Evolutionary conservation across 345 rosid genomes (phyloP).

Genomic region (Sapria himalayana): DNA sequence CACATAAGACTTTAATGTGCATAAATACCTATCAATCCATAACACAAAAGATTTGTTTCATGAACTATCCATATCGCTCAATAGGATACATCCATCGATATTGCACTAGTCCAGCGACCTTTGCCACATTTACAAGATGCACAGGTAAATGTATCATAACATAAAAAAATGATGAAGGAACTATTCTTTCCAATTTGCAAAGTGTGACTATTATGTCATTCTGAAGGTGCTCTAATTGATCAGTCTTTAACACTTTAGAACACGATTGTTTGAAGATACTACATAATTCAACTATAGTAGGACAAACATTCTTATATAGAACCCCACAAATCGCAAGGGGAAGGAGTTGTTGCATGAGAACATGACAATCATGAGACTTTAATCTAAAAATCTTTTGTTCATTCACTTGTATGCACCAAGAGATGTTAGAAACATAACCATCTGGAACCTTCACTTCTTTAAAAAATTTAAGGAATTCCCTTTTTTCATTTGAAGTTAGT

Average conservation of each 20-base stretch:
- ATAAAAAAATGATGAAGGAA: constrained; percentile 4
- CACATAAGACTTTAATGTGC: neutral
- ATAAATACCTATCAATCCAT: neutral
- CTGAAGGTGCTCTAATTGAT: neutral
- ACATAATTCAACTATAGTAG: neutral
- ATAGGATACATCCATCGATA: constrained; percentile 3
- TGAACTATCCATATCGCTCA: neutral
- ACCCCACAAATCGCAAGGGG: neutral
- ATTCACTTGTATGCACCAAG: neutral
- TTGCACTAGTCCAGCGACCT: neutral
- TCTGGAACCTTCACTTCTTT: neutral
- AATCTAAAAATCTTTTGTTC: neutral
- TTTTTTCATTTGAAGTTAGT: neutral
- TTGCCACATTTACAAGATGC: constrained; percentile 4
- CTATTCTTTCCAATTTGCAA: constrained; percentile 6
- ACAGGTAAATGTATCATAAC: constrained; percentile 5
- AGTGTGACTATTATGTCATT: neutral
- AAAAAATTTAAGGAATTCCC: neutral
- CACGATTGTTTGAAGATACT: neutral
- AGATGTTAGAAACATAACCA: constrained; percentile 4
- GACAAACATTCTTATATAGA: neutral
- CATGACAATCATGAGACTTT: constrained; percentile 8
- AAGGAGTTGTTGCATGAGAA: constrained; percentile 2
- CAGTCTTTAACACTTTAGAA: neutral
- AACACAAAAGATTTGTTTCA: too few relatives aligned